Evolutionary conservation across 306 rosid genomes (phyloP), one percentile per base, ranked within the genome.

Genomic region (Rubus idaeus): DNA sequence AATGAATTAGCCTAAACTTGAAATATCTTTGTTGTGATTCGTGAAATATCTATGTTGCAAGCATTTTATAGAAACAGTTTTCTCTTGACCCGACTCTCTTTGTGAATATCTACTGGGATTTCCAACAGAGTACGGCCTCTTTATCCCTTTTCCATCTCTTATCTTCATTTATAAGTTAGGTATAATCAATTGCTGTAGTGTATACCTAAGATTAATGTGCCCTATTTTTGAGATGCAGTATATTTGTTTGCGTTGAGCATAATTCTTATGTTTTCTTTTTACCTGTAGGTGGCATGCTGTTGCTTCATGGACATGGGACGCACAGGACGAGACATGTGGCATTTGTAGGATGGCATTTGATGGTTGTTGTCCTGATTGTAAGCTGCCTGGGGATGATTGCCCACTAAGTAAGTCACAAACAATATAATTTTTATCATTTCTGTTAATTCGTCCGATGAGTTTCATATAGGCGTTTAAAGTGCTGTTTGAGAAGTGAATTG

Each of bases 301-400:
- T 76, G 92, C 98, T 74, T 91, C 92, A 0, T 93, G 98, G 98
- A 93, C 98, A 30, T 90, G 98, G 98, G 90, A 91, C 84, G 94
- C 97, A 5, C 96, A 88, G 64, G 96, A 91, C 71, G 98, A 91
- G 77, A 90, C 96, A 0, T 90, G 96, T 65, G 97, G 98, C 66
- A 93, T 93, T 57, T 93, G 96, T 82, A 86, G 96, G 80, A 93
- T 93, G 98, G 92, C 97, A 50, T 91, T 93, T 83, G 97, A 91
- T 86, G 98, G 98, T 64, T 91, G 93, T 73, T 93, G 93, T 82
- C 91, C 91, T 74, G 96, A 91, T 79, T 93, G 96, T 80, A 90
- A 91, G 78, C 93, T 91, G 78, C 97, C 94, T 9, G 97, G 96
- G 60, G 98, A 91, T 73, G 96, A 90, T 75, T 93, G 97, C 72